phyloP scores from a whole-genome alignment of 805 yeast species.

The Phaffomyces opuntiae region DNA sequence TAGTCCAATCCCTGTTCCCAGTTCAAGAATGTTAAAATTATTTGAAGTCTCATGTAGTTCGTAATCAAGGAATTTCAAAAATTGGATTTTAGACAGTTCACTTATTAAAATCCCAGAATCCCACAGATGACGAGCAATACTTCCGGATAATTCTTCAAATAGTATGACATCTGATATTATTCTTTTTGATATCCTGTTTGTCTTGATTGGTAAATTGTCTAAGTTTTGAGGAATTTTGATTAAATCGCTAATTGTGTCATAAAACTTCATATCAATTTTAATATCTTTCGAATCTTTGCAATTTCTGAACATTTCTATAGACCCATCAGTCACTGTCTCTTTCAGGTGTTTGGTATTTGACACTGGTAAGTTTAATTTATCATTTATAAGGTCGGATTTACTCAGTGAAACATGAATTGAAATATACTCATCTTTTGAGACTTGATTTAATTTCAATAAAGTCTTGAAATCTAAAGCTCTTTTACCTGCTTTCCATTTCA shows the following conservation, averaged over 20 bases:
- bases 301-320: slow-evolving; percentile 3
- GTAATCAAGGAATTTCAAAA: slow-evolving; percentile 7
- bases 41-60: neutral
- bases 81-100: slow-evolving; percentile 3
- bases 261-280: slow-evolving; percentile 5
- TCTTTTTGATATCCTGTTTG: slow-evolving; percentile 16
- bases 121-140: slow-evolving; percentile 38
- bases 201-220: slow-evolving; percentile 10
- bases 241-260: slow-evolving; percentile 13
- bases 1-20: slow-evolving; percentile 39
- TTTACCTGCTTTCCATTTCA: slow-evolving; percentile 17
- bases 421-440: slow-evolving; percentile 5
- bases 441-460: neutral
- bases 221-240: slow-evolving; percentile 10
- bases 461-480: slow-evolving; percentile 14
- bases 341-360: slow-evolving; percentile 10
- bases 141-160: slow-evolving; percentile 32
- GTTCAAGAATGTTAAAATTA: slow-evolving; percentile 25
- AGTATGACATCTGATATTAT: slow-evolving; percentile 8
- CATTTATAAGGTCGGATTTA: neutral
- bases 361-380: slow-evolving; percentile 9
- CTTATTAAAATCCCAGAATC: slow-evolving; percentile 29
- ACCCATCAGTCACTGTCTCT: slow-evolving; percentile 7
- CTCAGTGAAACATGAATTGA: slow-evolving; percentile 10
- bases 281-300: slow-evolving; percentile 2